Conservation (phyloP, 2,329 filamentous ascomycete species). For the Acrodontium crateriforme region DNA sequence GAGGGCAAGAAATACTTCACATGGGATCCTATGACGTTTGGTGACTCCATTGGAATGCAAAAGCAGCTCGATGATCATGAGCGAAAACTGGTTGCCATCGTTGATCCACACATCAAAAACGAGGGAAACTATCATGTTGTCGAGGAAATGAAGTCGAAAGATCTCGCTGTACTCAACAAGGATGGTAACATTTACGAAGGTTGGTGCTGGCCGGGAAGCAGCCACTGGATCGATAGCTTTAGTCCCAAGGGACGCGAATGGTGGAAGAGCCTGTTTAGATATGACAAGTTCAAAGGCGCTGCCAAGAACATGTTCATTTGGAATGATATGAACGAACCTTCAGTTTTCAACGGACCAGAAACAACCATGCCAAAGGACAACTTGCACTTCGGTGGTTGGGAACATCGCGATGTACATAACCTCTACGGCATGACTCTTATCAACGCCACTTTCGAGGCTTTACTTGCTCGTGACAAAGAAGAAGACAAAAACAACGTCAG, state of each 20-base stretch:
- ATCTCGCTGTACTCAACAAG: constrained; percentile 78
- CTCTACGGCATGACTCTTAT: constrained; percentile 89
- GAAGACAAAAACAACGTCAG: constrained; percentile 46
- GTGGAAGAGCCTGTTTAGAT: constrained; percentile 85
- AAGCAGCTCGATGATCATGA: constrained; percentile 74
- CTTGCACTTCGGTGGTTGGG: constrained; percentile 79
- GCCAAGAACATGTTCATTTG: constrained; percentile 82
- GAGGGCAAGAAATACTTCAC: constrained; percentile 98
- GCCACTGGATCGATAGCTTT: constrained; percentile 92
- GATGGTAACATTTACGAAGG: constrained; percentile 81
- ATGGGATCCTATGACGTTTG: constrained; percentile 82
- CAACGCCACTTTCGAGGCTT: constrained; percentile 79
- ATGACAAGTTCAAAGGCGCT: constrained; percentile 74
- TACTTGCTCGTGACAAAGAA: constrained; percentile 73
- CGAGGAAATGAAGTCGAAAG: constrained; percentile 70
- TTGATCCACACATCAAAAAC: constrained; percentile 98
- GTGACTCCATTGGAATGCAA: constrained; percentile 74
- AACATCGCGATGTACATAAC: constrained; percentile 94
- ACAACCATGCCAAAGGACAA: constrained; percentile 99
- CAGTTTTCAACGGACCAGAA: constrained; percentile 95
- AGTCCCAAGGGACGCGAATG: constrained; percentile 82
- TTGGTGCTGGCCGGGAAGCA: constrained; percentile 97
- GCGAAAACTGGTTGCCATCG: constrained; percentile 83
- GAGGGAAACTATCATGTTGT: constrained; percentile 61
- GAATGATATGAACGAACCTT: constrained; percentile 99